phyloP scores from a whole-genome alignment of 1,139 yeast species.

The Entelexis paramagnoliae region DNA sequence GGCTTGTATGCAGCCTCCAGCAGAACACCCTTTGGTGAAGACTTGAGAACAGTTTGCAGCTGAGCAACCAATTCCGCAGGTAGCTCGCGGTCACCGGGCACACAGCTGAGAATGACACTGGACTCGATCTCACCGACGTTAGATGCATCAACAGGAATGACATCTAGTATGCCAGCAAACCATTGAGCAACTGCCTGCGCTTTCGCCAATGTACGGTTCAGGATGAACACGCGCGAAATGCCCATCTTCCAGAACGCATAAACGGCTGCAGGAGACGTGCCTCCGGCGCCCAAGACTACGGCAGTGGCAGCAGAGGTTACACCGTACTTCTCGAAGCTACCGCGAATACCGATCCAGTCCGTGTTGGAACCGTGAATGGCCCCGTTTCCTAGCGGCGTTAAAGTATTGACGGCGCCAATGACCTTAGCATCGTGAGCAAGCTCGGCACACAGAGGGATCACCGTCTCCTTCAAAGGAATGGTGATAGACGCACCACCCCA shows the following conservation, averaged over 20 bases:
- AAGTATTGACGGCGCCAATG: conserved; percentile 92
- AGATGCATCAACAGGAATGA: conserved; percentile 4
- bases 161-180: conserved; percentile 11
- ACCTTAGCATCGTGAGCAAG: conserved; percentile 54
- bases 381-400: conserved; percentile 42
- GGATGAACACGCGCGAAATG: conserved; percentile 60
- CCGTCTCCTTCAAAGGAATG: conserved; percentile 76
- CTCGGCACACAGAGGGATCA: conserved; percentile 53
- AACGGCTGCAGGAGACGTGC: conserved; percentile 92
- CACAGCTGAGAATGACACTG: conserved; percentile 60
- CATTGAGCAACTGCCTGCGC: conserved; percentile 30
- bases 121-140: conserved; percentile 30
- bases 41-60: conserved; percentile 40
- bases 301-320: conserved; percentile 24
- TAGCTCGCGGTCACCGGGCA: conserved; percentile 77
- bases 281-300: conserved; percentile 89
- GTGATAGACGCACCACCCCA: conserved; percentile 92
- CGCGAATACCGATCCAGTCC: conserved; percentile 84
- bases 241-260: conserved; percentile 77
- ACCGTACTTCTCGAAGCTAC: conserved; percentile 40
- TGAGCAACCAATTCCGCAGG: conserved; percentile 41
- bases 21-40: conserved; percentile 44
- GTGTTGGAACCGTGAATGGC: conserved; percentile 81
- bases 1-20: conserved; percentile 95
- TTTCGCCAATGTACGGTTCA: conserved; percentile 70